Evolutionary conservation across 768 basidiomycete genomes (phyloP), one percentile per base, ranked within the genome.

Genomic region (Amanita polypyramis): DNA sequence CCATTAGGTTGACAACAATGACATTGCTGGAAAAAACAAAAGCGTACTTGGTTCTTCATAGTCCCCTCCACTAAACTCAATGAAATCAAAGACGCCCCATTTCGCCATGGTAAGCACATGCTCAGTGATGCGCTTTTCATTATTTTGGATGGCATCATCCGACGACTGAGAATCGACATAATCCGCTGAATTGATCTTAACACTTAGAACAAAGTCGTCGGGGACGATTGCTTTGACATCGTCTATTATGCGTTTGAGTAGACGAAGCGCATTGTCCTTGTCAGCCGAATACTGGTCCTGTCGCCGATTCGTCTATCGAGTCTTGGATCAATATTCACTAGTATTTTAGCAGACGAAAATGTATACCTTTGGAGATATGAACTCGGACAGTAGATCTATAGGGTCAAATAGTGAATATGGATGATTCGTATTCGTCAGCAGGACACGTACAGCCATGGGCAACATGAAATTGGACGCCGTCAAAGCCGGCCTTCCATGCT

Each of bases 21-120:
- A 23, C n/a, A 27, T n/a, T 5, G 17, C 5, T n/a, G n/a, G n/a
- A 23, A 34, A 19, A 6, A 4, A 14, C 55, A 70, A n/a, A n/a
- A n/a, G n/a, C n/a, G 14, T 55, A 83, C 89, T 77, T 55, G 85
- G 83, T 14, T 72, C 76, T 57, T 90, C 86, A 54, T 94, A 95
- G 58, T 83, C 81, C 0, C 91, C 91, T 1, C 91, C 91, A 47
- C 83, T 88, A 51, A 95, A 76, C 62, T 95, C 91, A 43, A 95
- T 78, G 57, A 91, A 85, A 60, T 95, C 91, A 4, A 94, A 57
- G 14, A 66, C 63, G 1, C 72, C 72, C 80, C 87, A 88, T 33
- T 61, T 59, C 0, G 82, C 75, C 23, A 92, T 77, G 33, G 70
- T 60, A 14, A 65, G 61, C 10, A 91, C 66, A 56, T 92, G 81